A percentile compares a stretch with the other conserved stretches of the same genome.
phyloP scores from a whole-genome alignment of 306 rosid species.

The Arachis hypogaea region DNA sequence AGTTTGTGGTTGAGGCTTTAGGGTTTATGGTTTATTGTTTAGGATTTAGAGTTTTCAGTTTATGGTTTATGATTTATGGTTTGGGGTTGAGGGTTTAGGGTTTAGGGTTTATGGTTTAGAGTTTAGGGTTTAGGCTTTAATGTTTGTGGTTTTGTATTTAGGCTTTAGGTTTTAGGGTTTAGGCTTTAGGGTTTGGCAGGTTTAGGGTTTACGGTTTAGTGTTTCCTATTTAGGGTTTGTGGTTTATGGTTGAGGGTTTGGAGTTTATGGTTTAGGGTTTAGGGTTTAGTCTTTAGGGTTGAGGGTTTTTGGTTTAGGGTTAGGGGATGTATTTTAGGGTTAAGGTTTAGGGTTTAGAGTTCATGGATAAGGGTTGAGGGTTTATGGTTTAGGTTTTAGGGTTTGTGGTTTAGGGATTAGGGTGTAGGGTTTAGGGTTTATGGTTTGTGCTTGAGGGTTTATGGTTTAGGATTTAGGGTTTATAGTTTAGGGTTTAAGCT shows the following conservation, averaged over 20 bases:
- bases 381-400: slow-evolving; percentile 24
- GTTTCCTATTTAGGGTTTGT: neutral
- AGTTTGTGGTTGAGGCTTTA: neutral
- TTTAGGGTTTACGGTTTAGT: slow-evolving; percentile 13
- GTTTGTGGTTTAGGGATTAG: neutral
- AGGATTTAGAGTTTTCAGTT: neutral
- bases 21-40: neutral
- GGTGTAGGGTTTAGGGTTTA: no score
- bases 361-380: slow-evolving; percentile 5
- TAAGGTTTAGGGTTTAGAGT: neutral
- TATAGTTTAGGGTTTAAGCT: no score
- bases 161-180: neutral
- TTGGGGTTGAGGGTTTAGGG: neutral
- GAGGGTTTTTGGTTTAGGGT: slow-evolving; percentile 14
- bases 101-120: neutral
- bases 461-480: neutral
- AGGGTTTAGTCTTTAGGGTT: neutral
- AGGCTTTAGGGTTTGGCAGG: neutral
- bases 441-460: slow-evolving; percentile 5
- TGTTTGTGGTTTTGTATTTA: neutral
- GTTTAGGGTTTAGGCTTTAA: neutral
- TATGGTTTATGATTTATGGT: neutral
- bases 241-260: neutral
- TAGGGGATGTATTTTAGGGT: slow-evolving; percentile 3
- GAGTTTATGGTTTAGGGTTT: neutral